Conservation (phyloP, 768 basidiomycete genomes). For the Tricholoma flavovirens region DNA sequence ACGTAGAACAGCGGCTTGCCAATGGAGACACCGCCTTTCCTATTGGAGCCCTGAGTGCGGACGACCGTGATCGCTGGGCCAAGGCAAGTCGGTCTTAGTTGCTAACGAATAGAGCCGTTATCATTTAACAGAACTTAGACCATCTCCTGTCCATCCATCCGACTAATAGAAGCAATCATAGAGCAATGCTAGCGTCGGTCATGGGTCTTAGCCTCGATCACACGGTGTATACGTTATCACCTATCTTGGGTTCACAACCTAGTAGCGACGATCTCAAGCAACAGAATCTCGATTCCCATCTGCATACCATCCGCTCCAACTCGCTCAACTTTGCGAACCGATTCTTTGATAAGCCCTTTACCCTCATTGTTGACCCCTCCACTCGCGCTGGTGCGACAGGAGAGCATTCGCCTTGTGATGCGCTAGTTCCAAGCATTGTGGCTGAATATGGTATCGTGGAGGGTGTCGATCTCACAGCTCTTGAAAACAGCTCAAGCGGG, state of each 20-base stretch:
- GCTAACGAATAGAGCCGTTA: background rate
- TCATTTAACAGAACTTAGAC: conserved; percentile 54
- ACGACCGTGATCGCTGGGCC: conserved; percentile 80
- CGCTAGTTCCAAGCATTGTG: conserved; percentile 82
- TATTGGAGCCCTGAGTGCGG: conserved; percentile 71
- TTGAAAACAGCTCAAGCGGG: conserved; percentile 19
- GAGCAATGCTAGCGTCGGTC: conserved; percentile 65
- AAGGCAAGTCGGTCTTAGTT: conserved; percentile 38
- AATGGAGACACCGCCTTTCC: conserved; percentile 52
- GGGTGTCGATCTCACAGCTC: conserved; percentile 48
- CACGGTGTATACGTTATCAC: conserved; percentile 44
- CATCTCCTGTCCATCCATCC: conserved; percentile 64
- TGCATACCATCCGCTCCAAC: conserved; percentile 66
- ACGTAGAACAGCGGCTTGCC: conserved; percentile 48
- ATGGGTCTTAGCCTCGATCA: conserved; percentile 81
- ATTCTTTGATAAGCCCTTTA: conserved; percentile 87
- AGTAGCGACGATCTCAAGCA: conserved; percentile 30
- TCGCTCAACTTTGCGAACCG: conserved; percentile 62
- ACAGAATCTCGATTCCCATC: conserved; percentile 57
- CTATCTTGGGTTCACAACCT: conserved; percentile 15
- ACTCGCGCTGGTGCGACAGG: conserved; percentile 83
- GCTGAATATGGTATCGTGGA: conserved; percentile 77
- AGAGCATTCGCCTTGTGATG: conserved; percentile 89
- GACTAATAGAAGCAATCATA: conserved; percentile 52
- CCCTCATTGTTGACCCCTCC: conserved; percentile 78